These are phyloP conservation scores for Dianthus caryophyllus DNA, from an alignment of 148 eudicot species.

Conservation along the genomic window DNA sequence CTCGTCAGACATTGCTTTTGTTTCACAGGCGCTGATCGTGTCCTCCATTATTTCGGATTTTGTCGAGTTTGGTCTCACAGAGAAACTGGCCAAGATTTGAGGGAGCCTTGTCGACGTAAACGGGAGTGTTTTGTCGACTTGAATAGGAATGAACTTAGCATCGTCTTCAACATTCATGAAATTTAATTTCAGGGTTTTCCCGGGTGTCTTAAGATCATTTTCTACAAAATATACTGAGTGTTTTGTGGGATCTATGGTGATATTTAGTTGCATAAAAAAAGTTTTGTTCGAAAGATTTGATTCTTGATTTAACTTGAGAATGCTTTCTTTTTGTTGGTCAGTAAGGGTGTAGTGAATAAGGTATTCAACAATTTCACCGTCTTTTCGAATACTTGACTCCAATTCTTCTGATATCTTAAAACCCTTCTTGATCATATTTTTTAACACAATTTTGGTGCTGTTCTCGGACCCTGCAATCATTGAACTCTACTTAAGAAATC, in stretches of 20 bases:
- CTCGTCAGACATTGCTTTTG: constrained; percentile 7
- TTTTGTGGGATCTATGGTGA: not conserved
- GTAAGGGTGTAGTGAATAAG: not conserved
- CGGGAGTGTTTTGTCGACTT: not conserved
- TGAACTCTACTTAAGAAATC: too few species aligned
- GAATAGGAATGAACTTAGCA: not conserved
- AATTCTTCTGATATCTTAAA: not conserved
- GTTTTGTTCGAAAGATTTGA: not conserved
- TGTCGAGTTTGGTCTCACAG: not conserved
- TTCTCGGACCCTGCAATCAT: not conserved
- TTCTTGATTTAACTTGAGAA: not conserved
- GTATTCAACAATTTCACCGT: not conserved
- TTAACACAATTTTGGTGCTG: not conserved
- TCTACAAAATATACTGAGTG: not conserved
- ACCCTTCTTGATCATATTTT: not conserved
- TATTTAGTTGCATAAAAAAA: not conserved
- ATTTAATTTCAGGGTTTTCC: constrained; percentile 5
- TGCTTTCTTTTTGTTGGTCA: not conserved
- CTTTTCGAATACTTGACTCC: not conserved
- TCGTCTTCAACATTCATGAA: not conserved
- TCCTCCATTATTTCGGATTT: not conserved
- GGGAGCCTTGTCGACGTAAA: not conserved
- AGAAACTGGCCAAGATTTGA: not conserved
- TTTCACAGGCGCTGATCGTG: not conserved
- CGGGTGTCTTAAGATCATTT: not conserved